These are phyloP conservation scores for Skeletonema costatum DNA, from an alignment of 108 stramenopile genomes.

Conservation along the genomic window DNA sequence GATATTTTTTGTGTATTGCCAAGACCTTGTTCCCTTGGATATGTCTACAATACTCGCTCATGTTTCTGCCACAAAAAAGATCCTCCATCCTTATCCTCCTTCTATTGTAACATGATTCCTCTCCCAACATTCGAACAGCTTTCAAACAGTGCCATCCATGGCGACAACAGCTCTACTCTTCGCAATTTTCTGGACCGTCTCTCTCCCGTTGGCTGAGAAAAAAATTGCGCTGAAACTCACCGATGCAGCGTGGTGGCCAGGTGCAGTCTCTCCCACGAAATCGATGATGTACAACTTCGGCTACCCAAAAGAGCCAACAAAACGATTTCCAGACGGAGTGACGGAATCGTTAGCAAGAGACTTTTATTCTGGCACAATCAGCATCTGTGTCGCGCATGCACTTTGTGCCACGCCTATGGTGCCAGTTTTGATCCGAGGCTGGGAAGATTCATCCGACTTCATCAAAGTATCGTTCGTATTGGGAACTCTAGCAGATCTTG, in stretches of 20 bases:
- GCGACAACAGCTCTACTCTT: not conserved
- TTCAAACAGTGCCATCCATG: not conserved
- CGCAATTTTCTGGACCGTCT: not conserved
- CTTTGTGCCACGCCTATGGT: not conserved
- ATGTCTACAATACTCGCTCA: too few species aligned
- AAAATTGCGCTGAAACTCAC: not conserved
- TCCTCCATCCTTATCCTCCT: too few species aligned
- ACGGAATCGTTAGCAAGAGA: not conserved
- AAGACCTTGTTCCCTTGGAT: too few species aligned
- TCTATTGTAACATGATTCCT: too few species aligned
- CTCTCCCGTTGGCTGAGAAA: not conserved
- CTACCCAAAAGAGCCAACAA: not conserved
- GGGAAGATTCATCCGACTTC: not conserved
- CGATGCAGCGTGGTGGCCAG: not conserved
- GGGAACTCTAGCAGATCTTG: slow-evolving; percentile 13
- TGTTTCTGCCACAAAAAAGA: too few species aligned
- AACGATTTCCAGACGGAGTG: not conserved
- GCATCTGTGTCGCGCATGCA: not conserved
- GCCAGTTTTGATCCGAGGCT: slow-evolving; percentile 3
- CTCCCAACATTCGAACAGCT: too few species aligned
- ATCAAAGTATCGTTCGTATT: slow-evolving; percentile 4
- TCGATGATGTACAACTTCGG: slow-evolving; percentile 6
- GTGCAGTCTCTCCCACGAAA: not conserved
- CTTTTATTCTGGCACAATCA: not conserved
- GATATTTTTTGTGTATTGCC: too few species aligned